phyloP scores from a whole-genome alignment of 2,329 filamentous ascomycete genomes.

The Microsporum canis region DNA sequence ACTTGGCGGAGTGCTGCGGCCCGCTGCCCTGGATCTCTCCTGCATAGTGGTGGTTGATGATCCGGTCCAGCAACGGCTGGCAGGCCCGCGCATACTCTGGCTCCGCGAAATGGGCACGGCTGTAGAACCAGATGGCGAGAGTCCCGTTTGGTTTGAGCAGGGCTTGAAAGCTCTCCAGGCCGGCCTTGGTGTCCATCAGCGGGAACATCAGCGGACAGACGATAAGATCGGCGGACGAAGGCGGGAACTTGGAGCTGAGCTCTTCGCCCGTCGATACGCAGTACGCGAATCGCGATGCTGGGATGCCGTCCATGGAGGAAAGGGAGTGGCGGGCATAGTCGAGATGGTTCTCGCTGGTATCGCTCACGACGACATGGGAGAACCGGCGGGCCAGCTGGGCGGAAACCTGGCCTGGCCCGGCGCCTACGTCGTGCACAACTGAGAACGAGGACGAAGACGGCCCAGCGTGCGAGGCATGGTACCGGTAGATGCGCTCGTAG shows the following conservation, averaged over 20 bases:
- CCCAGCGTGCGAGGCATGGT: background rate
- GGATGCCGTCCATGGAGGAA: background rate
- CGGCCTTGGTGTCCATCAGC: background rate
- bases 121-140: slow-evolving; percentile 6
- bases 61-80: background rate
- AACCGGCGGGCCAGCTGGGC: background rate
- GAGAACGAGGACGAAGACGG: background rate
- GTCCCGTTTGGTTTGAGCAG: slow-evolving; percentile 4
- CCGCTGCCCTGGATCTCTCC: background rate
- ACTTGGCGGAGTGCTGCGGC: background rate
- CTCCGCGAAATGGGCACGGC: slow-evolving; percentile 1
- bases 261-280: background rate
- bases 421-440: slow-evolving; percentile 5
- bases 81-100: background rate
- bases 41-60: background rate
- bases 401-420: slow-evolving; percentile 5
- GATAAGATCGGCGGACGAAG: slow-evolving; percentile 2
- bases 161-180: background rate
- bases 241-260: background rate
- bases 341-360: slow-evolving; percentile 1
- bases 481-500: slow-evolving; percentile 3
- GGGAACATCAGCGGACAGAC: slow-evolving; percentile 1
- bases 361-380: slow-evolving; percentile 5
- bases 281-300: background rate
- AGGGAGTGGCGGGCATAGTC: background rate